Evolutionary conservation across 768 basidiomycete genomes (phyloP), one percentile per base, ranked within the genome.

Genomic region (Pilatotrama ljubarskyi): DNA sequence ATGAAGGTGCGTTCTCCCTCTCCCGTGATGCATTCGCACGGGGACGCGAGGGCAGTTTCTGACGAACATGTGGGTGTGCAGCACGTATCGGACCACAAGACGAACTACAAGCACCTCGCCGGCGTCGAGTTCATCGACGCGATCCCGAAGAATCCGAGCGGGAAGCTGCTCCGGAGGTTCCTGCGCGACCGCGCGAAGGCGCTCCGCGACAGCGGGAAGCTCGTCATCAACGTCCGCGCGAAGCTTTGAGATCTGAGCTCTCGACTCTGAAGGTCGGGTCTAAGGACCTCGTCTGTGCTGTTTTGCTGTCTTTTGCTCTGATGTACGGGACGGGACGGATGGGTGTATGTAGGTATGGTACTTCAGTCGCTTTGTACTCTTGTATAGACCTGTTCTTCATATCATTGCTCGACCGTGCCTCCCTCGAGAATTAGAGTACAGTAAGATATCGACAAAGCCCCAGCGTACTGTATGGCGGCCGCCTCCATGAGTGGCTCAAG

Each of bases 1-100:
- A 74, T 73, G 44, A 87, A 89, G 82, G 90, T 88, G 5, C n/a
- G n/a, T n/a, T n/a, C n/a, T n/a, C 67, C 54, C 5, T 42, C 55
- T 36, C 18, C n/a, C n/a, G n/a, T n/a, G n/a, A n/a, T n/a, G n/a
- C n/a, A n/a, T n/a, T n/a, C n/a, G n/a, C n/a, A n/a, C n/a, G n/a
- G n/a, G n/a, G n/a, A n/a, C n/a, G n/a, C n/a, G 43, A 36, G 18
- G 11, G 1, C 1, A 3, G n/a, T 32, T 9, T 25, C 25, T 51
- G 46, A 51, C 18, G 22, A 17, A 25, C n/a, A n/a, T 20, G 7
- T 37, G 37, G 55, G 20, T 4, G 24, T 8, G 14, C 61, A 73
- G 71, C 68, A 71, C 48, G 70, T 74, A 24, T 52, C 70, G 41
- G 72, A 73, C 64, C 43, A 67, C 57, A 74, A 74, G 50, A 68